Base-by-base conservation (phyloP, 2,329 filamentous ascomycete genomes). In the Fusarium duplospermum region DNA sequence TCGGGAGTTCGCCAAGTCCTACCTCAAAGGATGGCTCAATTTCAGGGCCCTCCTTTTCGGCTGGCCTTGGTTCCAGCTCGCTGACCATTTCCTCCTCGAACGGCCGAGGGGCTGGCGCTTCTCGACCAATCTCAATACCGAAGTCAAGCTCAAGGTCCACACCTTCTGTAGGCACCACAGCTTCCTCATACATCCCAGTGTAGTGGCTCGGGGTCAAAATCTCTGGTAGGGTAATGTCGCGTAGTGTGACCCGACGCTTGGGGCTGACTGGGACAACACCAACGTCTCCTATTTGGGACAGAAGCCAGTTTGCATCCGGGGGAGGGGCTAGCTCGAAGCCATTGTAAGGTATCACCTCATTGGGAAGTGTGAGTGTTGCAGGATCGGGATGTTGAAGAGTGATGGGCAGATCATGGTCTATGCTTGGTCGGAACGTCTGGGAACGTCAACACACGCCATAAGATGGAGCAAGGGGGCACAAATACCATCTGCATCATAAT, bases 401-500 rank as follows among this genome's bases (percentile, higher is more conserved):
- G 57, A 91, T 89, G 16, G 95, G 94, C 77, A 98, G 89, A 83
- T 99, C 96, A 81, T 98, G 97, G 84, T 98, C 98, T 75, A 96
- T 95, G 56, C 91, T 93, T 24, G 96, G 94, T 69, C 95, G 93
- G 85, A 98, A 99, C 40, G 96, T 96, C 96, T 98, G 66, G 2
- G 45, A 72, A 61, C 58, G 66, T 86, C 82, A 87, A 75, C 18
- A 76, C 35, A 62, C 13, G 31, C 10, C 31, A 33, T 33, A 33
- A 33, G 31, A 33, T 33, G 11, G 31, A 33, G 31, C 31, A 33
- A 33, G 31, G 10, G 31, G 31, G 31, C 10, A 33, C 31, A 76
- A 87, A 42, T 85, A 98, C 96, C 95, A 98, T 97, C 82, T 98
- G 98, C 80, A 99, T 98, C 86, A 98, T 98, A 88, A 97, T 92